Evolutionary conservation across 2,329 filamentous ascomycete species (phyloP).

Genomic region (Cercospora janseana): DNA sequence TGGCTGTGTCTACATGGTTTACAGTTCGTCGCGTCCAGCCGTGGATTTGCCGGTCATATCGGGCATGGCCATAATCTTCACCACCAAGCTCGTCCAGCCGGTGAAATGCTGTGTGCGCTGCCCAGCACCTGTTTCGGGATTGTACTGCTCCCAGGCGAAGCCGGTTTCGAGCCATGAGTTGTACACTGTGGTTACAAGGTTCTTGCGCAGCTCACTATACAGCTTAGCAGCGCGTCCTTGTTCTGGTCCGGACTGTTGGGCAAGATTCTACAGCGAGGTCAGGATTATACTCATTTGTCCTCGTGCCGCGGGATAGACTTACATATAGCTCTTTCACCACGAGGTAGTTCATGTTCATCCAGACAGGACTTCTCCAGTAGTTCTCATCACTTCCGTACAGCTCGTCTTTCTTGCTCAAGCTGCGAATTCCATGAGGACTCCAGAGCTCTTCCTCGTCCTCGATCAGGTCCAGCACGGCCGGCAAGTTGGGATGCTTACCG

Average conservation of each 20-base stretch:
- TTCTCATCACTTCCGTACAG: constrained; percentile 91
- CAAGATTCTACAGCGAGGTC: constrained; percentile 55
- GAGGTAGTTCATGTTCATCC: constrained; percentile 96
- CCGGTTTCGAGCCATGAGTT: constrained; percentile 85
- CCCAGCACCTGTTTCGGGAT: constrained; percentile 86
- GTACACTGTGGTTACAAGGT: constrained; percentile 86
- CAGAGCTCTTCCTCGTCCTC: constrained; percentile 82
- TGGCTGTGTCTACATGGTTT: constrained; percentile 17
- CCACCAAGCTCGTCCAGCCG: constrained; percentile 96
- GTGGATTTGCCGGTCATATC: constrained; percentile 51
- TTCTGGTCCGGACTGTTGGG: constrained; percentile 64
- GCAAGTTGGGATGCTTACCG: constrained; percentile 70
- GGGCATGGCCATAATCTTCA: constrained; percentile 96
- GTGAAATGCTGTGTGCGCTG: constrained; percentile 97
- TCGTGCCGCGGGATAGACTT: constrained; percentile 42
- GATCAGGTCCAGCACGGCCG: constrained; percentile 72
- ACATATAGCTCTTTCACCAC: constrained; percentile 74
- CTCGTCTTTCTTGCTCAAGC: constrained; percentile 77
- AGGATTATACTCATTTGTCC: constrained; percentile 10
- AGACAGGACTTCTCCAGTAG: constrained; percentile 93
- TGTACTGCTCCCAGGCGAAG: constrained; percentile 98
- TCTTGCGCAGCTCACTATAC: constrained; percentile 74
- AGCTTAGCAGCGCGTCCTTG: constrained; percentile 66
- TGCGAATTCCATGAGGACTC: constrained; percentile 83
- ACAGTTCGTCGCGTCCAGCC: constrained; percentile 51